A percentile compares a stretch with the other conserved stretches of the same genome.
phyloP scores from a whole-genome alignment of 192 early-diverging fungal genomes.

The Gorgonomyces haynaldii region DNA sequence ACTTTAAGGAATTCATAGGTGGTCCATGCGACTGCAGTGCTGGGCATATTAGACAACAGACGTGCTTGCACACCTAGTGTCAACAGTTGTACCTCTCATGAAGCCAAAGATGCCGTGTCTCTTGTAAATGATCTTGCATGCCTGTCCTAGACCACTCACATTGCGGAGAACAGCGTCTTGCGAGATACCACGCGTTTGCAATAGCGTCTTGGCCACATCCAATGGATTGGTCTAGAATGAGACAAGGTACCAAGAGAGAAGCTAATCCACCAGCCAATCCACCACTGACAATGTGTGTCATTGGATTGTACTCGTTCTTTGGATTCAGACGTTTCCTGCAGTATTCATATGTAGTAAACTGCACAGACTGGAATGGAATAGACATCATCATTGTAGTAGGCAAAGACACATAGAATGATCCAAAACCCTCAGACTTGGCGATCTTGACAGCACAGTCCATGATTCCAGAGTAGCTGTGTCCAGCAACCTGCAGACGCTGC shows the following conservation, averaged over 20 bases:
- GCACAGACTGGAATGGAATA: conserved; percentile 88
- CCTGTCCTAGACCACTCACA: conserved; percentile 58
- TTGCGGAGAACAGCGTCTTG: conserved; percentile 56
- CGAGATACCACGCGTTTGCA: conserved; percentile 81
- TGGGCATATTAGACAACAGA: conserved; percentile 81
- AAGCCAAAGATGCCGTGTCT: conserved; percentile 69
- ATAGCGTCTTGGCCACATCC: conserved; percentile 91
- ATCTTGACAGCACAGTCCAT: conserved; percentile 58
- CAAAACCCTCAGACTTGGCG: conserved; percentile 60
- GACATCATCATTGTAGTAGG: conserved; percentile 91
- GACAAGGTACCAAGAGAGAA: no score
- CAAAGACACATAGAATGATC: conserved; percentile 86
- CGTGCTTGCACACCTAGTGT: conserved; percentile 43
- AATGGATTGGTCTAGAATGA: conserved; percentile 90
- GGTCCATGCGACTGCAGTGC: conserved; percentile 91
- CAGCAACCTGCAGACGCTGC: conserved; percentile 86
- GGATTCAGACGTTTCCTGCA: conserved; percentile 76
- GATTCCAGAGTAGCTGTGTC: conserved; percentile 57
- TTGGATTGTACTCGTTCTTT: conserved; percentile 66
- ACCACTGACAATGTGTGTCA: conserved; percentile 74
- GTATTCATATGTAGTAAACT: conserved; percentile 87
- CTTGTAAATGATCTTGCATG: conserved; percentile 64
- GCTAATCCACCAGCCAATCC: conserved; percentile 83
- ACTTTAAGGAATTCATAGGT: no score
- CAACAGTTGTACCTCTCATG: conserved; percentile 44